Base-by-base conservation (phyloP, 129 eudicot genomes). In the Flaveria robusta region DNA sequence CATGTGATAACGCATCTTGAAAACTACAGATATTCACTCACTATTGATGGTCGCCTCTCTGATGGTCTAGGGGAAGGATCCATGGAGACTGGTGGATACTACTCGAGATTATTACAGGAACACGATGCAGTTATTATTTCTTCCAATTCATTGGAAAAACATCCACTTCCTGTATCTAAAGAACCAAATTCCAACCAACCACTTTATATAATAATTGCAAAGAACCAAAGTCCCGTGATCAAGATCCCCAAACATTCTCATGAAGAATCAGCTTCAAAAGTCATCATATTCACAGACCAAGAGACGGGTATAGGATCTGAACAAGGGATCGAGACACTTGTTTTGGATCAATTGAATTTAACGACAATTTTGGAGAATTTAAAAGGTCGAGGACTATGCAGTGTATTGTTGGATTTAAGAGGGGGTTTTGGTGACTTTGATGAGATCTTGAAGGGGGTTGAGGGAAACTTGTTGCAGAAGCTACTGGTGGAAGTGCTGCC, bases 151-250 rank as follows among this genome's bases (percentile, higher is more conserved):
- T 54, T 86, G 13, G 65, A 76, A n/a, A 81, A 79, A 10, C 65
- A 72, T 68, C 84, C 86, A 12, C 19, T 85, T 70, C 88, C 84
- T 2, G 58, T 69, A 34, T 89, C 99, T 29, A 87, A 83, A 46
- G 97, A 95, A 82, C 90, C 94, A 23, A 86, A 91, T 26, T 94
- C 97, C 69, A 86, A 86, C 74, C 99, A 95, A 79, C 99, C 97
- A 14, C 89, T 81, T 60, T 74, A 79, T 47, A 72, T 95, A 54
- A 56, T 95, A 50, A 34, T 95, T 67, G 85, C 87, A 68, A 87
- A 86, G 64, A n/a, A 14, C 80, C 84, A 81, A 11, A 65, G 34
- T 74, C 76, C 87, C 42, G 85, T 37, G 46, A 70, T 71, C 67
- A 68, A 81, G 19, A 58, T 79, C 50, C 86, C 86, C 19, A 20